Evolutionary conservation across 2,329 filamentous ascomycete species (phyloP).

Genomic region (Cladosporium colombiae): DNA sequence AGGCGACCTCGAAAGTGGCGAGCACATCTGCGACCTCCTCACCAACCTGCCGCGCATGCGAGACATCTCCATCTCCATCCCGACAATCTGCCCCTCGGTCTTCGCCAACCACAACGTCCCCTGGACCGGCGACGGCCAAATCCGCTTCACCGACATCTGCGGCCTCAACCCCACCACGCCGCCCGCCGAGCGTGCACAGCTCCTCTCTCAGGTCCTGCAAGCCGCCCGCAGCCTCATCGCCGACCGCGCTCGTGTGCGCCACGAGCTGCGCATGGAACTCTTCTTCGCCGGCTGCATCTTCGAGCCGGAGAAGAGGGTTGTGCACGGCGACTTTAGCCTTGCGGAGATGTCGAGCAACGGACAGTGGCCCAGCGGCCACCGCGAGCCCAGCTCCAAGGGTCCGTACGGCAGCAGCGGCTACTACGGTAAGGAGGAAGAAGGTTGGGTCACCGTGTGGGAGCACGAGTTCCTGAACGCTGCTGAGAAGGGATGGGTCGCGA

Average conservation of each 20-base stretch:
- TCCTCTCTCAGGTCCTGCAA: conserved; percentile 44
- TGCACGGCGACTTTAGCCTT: conserved; percentile 52
- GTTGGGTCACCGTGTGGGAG: conserved; percentile 42
- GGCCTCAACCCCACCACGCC: conserved; percentile 40
- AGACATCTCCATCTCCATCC: conserved; percentile 51
- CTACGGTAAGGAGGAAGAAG: conserved; percentile 51
- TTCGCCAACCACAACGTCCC: conserved; percentile 48
- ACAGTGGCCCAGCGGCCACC: conserved; percentile 40
- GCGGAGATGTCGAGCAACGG: conserved; percentile 45
- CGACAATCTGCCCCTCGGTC: conserved; percentile 50
- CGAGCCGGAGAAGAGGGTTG: conserved; percentile 47
- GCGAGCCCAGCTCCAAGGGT: conserved; percentile 46
- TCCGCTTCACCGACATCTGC: conserved; percentile 52
- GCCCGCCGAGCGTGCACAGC: conserved; percentile 36
- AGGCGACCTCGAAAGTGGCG: conserved; percentile 43
- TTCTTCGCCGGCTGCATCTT: conserved; percentile 57
- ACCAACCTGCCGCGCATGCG: conserved; percentile 49
- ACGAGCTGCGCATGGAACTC: conserved; percentile 49
- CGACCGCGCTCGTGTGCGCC: conserved; percentile 39
- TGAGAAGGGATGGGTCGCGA: conserved; percentile 36
- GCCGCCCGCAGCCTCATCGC: conserved; percentile 46
- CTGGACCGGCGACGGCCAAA: conserved; percentile 51
- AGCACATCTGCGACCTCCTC: conserved; percentile 52
- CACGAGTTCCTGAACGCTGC: conserved; percentile 37
- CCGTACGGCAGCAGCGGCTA: conserved; percentile 53